Evolutionary conservation across 2,329 filamentous ascomycete genomes (phyloP).

Genomic region (Huntiella abstrusa): DNA sequence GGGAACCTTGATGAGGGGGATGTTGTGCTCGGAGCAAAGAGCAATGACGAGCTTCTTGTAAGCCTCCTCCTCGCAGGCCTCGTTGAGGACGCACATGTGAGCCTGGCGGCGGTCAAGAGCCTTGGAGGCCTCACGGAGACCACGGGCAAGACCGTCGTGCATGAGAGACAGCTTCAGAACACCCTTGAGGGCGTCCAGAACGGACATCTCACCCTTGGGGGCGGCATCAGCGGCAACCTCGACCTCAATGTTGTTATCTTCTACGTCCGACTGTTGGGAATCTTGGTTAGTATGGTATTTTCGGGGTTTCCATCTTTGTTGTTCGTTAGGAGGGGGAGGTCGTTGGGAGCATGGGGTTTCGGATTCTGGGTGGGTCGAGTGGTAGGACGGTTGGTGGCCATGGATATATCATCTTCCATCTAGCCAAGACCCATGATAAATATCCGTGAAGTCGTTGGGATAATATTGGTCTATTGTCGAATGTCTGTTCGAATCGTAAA

Average conservation of each 20-base stretch:
- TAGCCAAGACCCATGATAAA: no score
- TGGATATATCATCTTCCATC: no score
- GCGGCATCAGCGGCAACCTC: conserved; percentile 86
- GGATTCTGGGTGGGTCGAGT: no score
- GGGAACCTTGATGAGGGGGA: conserved; percentile 98
- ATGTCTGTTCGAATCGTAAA: no score
- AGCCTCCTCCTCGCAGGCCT: conserved; percentile 98
- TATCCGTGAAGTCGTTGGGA: no score
- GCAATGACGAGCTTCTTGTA: conserved; percentile 99
- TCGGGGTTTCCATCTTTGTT: no score
- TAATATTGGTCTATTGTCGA: no score
- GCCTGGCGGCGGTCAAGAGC: conserved; percentile 96
- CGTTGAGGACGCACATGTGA: conserved; percentile 99
- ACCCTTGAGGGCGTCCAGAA: conserved; percentile 96
- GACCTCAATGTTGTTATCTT: conserved; percentile 95
- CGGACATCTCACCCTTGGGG: conserved; percentile 85
- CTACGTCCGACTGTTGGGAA: conserved; percentile 81
- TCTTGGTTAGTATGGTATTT: not conserved
- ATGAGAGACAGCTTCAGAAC: conserved; percentile 97
- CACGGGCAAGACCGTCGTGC: conserved; percentile 97
- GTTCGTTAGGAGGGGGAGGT: no score
- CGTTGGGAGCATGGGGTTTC: no score
- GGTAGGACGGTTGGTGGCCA: no score
- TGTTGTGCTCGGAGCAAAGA: conserved; percentile 99
- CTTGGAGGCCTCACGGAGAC: conserved; percentile 96